A percentile compares a stretch with the other conserved stretches of the same genome.
Conservation (phyloP, 768 basidiomycete genomes). For the Sarcomyxa edulis region DNA sequence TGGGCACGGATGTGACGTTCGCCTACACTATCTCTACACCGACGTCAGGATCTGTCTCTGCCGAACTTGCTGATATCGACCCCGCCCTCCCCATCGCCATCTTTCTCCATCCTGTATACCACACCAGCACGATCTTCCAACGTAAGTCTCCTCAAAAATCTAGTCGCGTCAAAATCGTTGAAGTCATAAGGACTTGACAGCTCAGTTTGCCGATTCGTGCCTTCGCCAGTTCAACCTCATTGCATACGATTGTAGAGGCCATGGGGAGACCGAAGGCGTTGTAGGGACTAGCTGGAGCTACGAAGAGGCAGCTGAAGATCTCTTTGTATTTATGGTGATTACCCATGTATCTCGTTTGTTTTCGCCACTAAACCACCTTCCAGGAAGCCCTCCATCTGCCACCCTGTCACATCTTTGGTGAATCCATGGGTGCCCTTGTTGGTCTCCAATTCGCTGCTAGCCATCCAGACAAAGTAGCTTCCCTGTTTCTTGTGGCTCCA, state of each 20-base stretch:
- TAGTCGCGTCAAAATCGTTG: slow-evolving; percentile 6
- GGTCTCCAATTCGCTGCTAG: slow-evolving; percentile 26
- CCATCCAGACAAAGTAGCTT: slow-evolving; percentile 24
- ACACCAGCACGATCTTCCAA: slow-evolving; percentile 27
- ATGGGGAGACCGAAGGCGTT: too few relatives aligned
- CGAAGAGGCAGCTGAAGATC: too few relatives aligned
- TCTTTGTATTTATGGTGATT: slow-evolving; percentile 1
- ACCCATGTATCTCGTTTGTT: too few relatives aligned
- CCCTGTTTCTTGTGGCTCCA: slow-evolving; percentile 32
- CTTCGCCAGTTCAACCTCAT: too few relatives aligned
- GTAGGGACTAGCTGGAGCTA: too few relatives aligned
- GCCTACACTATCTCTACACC: slow-evolving; percentile 34
- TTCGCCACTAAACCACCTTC: too few relatives aligned
- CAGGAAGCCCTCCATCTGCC: slow-evolving; percentile 27
- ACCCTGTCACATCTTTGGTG: slow-evolving; percentile 29
- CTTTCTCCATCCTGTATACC: slow-evolving; percentile 31
- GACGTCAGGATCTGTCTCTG: slow-evolving; percentile 18
- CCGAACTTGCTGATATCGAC: too few relatives aligned
- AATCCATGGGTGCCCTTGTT: slow-evolving; percentile 26
- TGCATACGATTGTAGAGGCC: too few relatives aligned
- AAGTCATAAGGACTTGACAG: too few relatives aligned
- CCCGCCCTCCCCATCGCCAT: slow-evolving; percentile 29
- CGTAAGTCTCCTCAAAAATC: slow-evolving; percentile 17
- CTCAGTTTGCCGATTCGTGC: too few relatives aligned
- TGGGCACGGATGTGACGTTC: too few relatives aligned